phyloP scores from a whole-genome alignment of 2,329 filamentous ascomycete genomes.

The Aspergillus cejpii region DNA sequence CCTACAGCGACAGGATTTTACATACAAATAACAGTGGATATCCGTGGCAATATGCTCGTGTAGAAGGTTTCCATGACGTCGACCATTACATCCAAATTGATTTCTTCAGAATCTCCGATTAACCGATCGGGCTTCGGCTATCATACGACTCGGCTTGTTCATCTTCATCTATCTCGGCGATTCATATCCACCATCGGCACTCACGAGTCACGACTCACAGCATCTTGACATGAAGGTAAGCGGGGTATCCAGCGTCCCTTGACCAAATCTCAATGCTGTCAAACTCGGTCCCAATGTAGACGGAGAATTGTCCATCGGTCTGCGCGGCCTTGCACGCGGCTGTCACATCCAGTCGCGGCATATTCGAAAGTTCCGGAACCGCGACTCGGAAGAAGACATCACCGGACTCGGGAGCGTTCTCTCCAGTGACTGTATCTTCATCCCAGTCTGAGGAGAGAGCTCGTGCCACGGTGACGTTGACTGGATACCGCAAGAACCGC shows the following conservation, averaged over 20 bases:
- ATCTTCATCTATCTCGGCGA: no score
- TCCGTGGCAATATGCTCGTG: neutral
- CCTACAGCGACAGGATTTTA: no score
- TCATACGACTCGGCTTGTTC: neutral
- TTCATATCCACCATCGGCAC: no score
- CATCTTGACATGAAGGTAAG: constrained; percentile 9
- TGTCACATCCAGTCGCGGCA: constrained; percentile 7
- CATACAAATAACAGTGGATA: no score
- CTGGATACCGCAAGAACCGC: neutral
- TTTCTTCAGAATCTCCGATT: no score
- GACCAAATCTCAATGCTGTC: constrained; percentile 12
- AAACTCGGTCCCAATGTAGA: constrained; percentile 8
- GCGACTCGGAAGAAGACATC: neutral
- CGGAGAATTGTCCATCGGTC: constrained; percentile 7
- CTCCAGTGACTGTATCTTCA: constrained; percentile 8
- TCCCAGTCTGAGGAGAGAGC: constrained; percentile 11
- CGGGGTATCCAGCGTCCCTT: constrained; percentile 9
- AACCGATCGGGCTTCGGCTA: no score
- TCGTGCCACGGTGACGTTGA: constrained; percentile 8
- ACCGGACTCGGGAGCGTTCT: constrained; percentile 6
- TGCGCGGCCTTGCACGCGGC: constrained; percentile 5
- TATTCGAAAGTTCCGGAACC: constrained; percentile 5
- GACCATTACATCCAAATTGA: no score
- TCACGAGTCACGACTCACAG: no score
- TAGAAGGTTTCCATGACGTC: neutral